Percentiles rank a stretch among this genome's conserved stretches.
phyloP scores from a whole-genome alignment of 495 filamentous ascomycete genomes.

The Penicillium macrosclerotiorum region DNA sequence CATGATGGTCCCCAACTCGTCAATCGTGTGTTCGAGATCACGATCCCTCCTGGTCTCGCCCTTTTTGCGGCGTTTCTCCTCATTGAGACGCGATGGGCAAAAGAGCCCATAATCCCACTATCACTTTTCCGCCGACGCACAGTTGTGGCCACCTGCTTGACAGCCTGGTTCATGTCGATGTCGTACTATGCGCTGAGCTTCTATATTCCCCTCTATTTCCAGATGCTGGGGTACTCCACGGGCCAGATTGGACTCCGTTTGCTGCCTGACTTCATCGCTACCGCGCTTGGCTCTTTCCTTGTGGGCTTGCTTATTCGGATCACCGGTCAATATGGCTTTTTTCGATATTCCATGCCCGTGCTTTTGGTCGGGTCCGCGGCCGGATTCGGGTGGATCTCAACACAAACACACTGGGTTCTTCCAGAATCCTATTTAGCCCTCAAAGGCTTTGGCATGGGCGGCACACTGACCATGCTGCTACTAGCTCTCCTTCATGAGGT shows the following conservation, averaged over 20 bases:
- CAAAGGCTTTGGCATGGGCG: slow-evolving; percentile 14
- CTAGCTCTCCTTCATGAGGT: slow-evolving; percentile 13
- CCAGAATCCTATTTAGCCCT: slow-evolving; percentile 12
- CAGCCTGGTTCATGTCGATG: slow-evolving; percentile 19
- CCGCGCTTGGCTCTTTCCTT: slow-evolving; percentile 10
- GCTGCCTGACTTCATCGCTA: slow-evolving; percentile 11
- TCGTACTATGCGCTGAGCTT: slow-evolving; percentile 10
- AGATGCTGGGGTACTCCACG: slow-evolving; percentile 11
- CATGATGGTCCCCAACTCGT: slow-evolving; percentile 5
- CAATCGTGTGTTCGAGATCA: neutral
- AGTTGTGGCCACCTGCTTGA: slow-evolving; percentile 14
- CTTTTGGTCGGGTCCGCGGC: slow-evolving; percentile 3
- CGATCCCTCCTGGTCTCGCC: neutral
- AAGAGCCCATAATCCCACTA: slow-evolving; percentile 16
- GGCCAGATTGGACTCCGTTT: slow-evolving; percentile 10
- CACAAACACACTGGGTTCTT: slow-evolving; percentile 2
- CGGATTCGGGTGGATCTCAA: slow-evolving; percentile 3
- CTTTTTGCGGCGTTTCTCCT: slow-evolving; percentile 5
- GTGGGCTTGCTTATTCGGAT: slow-evolving; percentile 11
- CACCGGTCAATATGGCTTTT: slow-evolving; percentile 5
- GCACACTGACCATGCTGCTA: slow-evolving; percentile 11
- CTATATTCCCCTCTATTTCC: slow-evolving; percentile 16
- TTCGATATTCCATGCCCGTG: slow-evolving; percentile 6
- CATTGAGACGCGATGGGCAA: slow-evolving; percentile 13
- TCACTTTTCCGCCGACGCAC: slow-evolving; percentile 11